phyloP scores from a whole-genome alignment of 2,329 filamentous ascomycete genomes.

The Hymenoscyphus linearis region DNA sequence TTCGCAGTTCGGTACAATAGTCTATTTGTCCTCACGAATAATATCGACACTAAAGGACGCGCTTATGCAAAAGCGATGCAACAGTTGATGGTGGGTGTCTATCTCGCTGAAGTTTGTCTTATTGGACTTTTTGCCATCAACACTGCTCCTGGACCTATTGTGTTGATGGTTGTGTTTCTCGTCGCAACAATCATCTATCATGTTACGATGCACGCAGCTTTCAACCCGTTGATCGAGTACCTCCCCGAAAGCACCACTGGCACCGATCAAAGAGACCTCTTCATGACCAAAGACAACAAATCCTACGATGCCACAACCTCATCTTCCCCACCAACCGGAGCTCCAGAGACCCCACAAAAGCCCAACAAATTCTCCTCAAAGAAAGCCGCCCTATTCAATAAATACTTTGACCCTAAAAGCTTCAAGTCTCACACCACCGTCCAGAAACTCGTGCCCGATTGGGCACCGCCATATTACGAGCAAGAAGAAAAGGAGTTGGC shows the following conservation, averaged over 20 bases:
- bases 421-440: constrained; percentile 68
- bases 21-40: constrained; percentile 75
- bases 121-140: constrained; percentile 78
- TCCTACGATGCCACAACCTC: constrained; percentile 16
- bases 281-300: constrained; percentile 16
- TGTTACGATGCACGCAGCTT: constrained; percentile 61
- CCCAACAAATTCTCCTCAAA: constrained; percentile 28
- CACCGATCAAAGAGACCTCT: constrained; percentile 39
- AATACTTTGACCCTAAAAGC: constrained; percentile 70
- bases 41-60: constrained; percentile 79
- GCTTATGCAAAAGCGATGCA: constrained; percentile 81
- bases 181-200: constrained; percentile 73
- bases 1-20: constrained; percentile 86
- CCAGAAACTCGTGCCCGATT: constrained; percentile 59
- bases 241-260: constrained; percentile 65
- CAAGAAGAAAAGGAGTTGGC: constrained; percentile 59
- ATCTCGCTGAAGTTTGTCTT: constrained; percentile 75
- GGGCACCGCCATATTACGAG: constrained; percentile 50
- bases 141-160: constrained; percentile 59
- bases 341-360: constrained; percentile 14
- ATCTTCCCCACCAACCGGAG: constrained; percentile 27
- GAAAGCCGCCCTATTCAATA: constrained; percentile 50
- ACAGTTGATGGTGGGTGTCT: constrained; percentile 78
- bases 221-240: constrained; percentile 69
- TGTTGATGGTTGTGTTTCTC: constrained; percentile 71